Evolutionary conservation across 1,139 yeast genomes (phyloP).

Genomic region (Diutina ranongensis): DNA sequence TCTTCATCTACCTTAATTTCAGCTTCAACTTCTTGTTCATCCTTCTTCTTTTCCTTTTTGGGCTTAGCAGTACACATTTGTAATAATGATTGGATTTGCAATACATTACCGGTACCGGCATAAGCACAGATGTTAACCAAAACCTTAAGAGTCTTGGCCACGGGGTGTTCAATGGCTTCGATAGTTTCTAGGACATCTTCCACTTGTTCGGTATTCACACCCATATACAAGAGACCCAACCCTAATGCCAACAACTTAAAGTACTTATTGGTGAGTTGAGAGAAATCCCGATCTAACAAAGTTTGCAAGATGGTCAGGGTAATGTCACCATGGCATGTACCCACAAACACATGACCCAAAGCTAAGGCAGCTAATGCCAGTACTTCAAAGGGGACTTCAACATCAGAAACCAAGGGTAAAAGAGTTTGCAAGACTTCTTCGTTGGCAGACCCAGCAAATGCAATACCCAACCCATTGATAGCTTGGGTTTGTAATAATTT

Average conservation of each 20-base stretch:
- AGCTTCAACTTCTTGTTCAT: conserved; percentile 11
- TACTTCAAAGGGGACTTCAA: conserved; percentile 62
- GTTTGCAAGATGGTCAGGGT: conserved; percentile 87
- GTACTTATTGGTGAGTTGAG: conserved; percentile 77
- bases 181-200: conserved; percentile 93
- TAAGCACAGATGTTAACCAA: conserved; percentile 88
- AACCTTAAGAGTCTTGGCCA: conserved; percentile 80
- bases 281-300: conserved; percentile 69
- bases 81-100: conserved; percentile 83
- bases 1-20: conserved; percentile 11
- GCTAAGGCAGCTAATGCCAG: conserved; percentile 85
- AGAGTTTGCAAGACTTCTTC: conserved; percentile 71
- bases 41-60: conserved; percentile 14
- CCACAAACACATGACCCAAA: conserved; percentile 89
- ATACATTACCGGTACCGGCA: conserved; percentile 96
- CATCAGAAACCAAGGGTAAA: conserved; percentile 80
- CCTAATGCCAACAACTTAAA: conserved; percentile 87
- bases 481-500: conserved; percentile 65
- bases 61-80: conserved; percentile 73
- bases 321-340: conserved; percentile 91
- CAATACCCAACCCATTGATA: conserved; percentile 83
- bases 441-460: conserved; percentile 90
- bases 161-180: conserved; percentile 92
- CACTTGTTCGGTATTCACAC: conserved; percentile 77
- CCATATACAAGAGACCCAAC: conserved; percentile 83